These are phyloP conservation scores for Chaetoceros tenuissimus DNA, from an alignment of 108 stramenopile genomes.

Conservation along the genomic window DNA sequence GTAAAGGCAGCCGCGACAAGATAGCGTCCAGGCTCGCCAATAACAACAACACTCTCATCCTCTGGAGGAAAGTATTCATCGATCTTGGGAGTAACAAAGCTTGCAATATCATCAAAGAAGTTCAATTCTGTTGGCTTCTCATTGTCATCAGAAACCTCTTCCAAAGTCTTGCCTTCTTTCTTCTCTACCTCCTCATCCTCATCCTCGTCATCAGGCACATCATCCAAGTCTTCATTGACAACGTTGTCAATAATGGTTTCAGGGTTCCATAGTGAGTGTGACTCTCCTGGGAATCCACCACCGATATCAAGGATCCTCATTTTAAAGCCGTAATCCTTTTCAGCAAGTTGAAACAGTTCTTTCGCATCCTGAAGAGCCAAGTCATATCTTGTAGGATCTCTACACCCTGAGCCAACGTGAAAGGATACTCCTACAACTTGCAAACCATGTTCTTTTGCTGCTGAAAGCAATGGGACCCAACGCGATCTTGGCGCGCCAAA, in stretches of 20 bases:
- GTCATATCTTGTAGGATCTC: constrained; percentile 73
- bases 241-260: constrained; percentile 23
- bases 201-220: no score
- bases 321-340: constrained; percentile 47
- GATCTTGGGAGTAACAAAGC: constrained; percentile 39
- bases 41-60: constrained; percentile 44
- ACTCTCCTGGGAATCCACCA: constrained; percentile 86
- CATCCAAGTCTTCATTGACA: constrained; percentile 20
- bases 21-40: constrained; percentile 81
- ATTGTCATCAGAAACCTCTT: no score
- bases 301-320: constrained; percentile 86
- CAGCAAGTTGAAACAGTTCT: constrained; percentile 70
- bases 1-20: constrained; percentile 59
- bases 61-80: constrained; percentile 41
- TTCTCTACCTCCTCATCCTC: no score
- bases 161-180: no score
- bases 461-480: constrained; percentile 25
- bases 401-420: constrained; percentile 90
- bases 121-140: constrained; percentile 24
- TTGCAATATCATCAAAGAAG: constrained; percentile 43
- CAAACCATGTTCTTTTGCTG: constrained; percentile 59
- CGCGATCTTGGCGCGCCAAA: constrained; percentile 46
- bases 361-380: constrained; percentile 71
- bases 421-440: constrained; percentile 80
- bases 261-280: constrained; percentile 63